Evolutionary conservation across 495 filamentous ascomycete species (phyloP), one percentile per base, ranked within the genome.

Genomic region (Hypomontagnella submonticulosa): DNA sequence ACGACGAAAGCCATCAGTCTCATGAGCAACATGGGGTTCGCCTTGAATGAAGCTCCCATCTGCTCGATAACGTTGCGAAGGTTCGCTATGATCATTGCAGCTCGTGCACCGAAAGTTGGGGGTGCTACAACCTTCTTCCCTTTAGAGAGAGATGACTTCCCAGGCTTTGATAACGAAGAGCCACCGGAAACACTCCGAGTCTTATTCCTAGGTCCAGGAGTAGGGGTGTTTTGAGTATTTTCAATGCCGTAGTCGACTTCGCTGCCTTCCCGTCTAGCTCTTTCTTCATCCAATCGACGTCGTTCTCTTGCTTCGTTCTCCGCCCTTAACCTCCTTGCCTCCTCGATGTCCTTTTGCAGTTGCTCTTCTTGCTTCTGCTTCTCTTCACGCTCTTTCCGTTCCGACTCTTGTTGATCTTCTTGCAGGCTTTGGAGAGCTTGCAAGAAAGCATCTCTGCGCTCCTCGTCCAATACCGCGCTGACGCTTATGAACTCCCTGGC

Each of bases 391-490:
- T 87, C 82, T 36, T 81, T 80, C 51, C 84, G 78, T 57, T 89
- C 87, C 16, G 80, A 83, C 42, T 90, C 88, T 9, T 84, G 79
- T 67, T 88, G 76, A 61, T 92, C 88, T n/a, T 91, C 88, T 44
- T 87, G 84, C 40, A 94, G 82, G 67, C 86, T 90, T 73, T 93
- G 89, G 6, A 87, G 74, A 7, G 83, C 91, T 66, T 92, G 89
- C 2, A 94, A 71, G 73, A 96, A 96, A 0, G 88, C 87, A 47
- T 97, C 95, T 73, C 91, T 88, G 33, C 90, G 85, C 73, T 98
- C 95, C 56, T 98, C 94, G 73, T 97, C 95, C 0, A 99, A 85
- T 18, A 95, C 85, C 36, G 92, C 85, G 70, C 85, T 92, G 61
- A 92, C 81, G 57, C 81, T 87, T 57, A 98, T 93, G 78, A 98